Percentiles rank a stretch among this genome's conserved stretches.
These are phyloP conservation scores for Podaxis sp. DNA, from an alignment of 768 basidiomycete species.

Conservation along the genomic window DNA sequence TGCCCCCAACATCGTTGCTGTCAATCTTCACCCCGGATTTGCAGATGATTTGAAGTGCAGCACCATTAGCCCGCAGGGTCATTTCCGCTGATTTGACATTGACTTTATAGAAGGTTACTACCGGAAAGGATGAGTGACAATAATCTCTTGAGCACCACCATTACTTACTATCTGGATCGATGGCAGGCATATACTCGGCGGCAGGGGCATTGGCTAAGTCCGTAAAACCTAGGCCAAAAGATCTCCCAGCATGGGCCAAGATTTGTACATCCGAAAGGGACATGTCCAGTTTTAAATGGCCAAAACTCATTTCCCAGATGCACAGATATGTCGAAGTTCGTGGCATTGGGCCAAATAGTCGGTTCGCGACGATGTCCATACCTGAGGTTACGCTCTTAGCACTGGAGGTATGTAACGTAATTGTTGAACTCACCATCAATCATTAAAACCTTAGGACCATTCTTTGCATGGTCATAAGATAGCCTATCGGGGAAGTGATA, in stretches of 20 bases:
- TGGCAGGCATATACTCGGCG: constrained; percentile 53
- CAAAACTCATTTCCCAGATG: constrained; percentile 87
- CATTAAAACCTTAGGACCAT: constrained; percentile 40
- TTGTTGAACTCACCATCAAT: constrained; percentile 39
- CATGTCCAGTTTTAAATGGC: constrained; percentile 55
- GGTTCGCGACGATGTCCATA: constrained; percentile 76
- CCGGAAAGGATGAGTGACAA: constrained; percentile 7
- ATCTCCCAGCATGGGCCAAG: constrained; percentile 50
- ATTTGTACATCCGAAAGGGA: constrained; percentile 54
- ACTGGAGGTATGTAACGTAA: background rate
- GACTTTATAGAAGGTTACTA: constrained; percentile 86
- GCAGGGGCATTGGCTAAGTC: constrained; percentile 86
- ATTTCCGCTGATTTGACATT: constrained; percentile 52
- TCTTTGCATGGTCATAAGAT: constrained; percentile 9
- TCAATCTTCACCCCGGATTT: constrained; percentile 64
- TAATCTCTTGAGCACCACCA: constrained; percentile 9
- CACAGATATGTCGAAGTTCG: constrained; percentile 85
- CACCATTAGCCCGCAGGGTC: constrained; percentile 51
- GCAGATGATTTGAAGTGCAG: constrained; percentile 55
- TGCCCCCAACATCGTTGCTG: constrained; percentile 74
- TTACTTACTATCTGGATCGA: constrained; percentile 76
- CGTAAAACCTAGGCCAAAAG: constrained; percentile 68
- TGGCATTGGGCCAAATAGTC: constrained; percentile 89
- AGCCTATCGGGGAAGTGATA: constrained; percentile 38
- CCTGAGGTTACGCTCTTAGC: constrained; percentile 40